Evolutionary conservation across 345 rosid genomes (phyloP).

Genomic region (Lenwebbia sp.): DNA sequence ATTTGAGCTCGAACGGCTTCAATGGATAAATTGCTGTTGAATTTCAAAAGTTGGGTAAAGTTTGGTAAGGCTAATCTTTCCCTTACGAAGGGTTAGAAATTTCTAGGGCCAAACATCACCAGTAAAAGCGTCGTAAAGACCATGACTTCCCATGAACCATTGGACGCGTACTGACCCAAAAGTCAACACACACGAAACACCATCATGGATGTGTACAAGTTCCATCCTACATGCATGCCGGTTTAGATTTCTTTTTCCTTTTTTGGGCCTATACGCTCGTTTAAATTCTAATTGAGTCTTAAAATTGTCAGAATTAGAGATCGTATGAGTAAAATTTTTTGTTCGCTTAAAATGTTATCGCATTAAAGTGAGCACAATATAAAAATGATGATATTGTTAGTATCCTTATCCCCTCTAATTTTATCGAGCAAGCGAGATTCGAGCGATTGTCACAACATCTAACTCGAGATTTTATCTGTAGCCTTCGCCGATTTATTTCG

Average conservation of each 20-base stretch:
- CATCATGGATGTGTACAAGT: background rate
- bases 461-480: no score
- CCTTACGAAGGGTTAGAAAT: background rate
- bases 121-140: background rate
- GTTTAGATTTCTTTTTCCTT: background rate
- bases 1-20: no score
- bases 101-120: background rate
- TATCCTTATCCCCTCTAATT: no score
- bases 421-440: no score
- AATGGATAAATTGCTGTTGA: no score
- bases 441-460: no score
- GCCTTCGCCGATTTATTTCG: no score
- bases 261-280: background rate
- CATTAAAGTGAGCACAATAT: no score
- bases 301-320: background rate
- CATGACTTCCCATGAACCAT: background rate
- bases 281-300: background rate
- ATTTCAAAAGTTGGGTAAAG: no score
- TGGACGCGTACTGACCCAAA: background rate
- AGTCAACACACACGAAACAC: background rate
- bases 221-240: background rate
- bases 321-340: background rate
- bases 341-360: background rate
- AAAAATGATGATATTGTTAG: no score
- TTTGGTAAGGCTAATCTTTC: background rate